Evolutionary conservation across 2,329 filamentous ascomycete genomes (phyloP).

Genomic region (Byssochlamys sp.): DNA sequence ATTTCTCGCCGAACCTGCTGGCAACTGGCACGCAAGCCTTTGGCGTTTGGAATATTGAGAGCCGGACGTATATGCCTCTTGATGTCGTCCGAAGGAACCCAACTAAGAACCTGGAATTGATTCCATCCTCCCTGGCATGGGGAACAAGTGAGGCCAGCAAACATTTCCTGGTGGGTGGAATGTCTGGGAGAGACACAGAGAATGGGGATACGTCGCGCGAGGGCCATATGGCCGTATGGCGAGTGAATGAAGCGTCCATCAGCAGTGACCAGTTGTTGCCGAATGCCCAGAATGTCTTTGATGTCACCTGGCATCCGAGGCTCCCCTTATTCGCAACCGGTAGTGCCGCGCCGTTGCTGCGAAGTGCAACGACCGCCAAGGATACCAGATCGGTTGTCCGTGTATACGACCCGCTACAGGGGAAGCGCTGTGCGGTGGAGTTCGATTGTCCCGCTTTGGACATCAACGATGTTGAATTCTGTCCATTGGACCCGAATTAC

Average conservation of each 20-base stretch:
- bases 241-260: constrained; percentile 32
- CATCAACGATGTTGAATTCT: constrained; percentile 52
- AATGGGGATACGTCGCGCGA: constrained; percentile 24
- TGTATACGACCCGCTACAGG: constrained; percentile 38
- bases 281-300: constrained; percentile 47
- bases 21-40: constrained; percentile 41
- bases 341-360: constrained; percentile 29
- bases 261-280: constrained; percentile 32
- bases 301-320: constrained; percentile 48
- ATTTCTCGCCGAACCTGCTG: constrained; percentile 26
- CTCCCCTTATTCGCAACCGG: constrained; percentile 45
- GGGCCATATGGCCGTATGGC: constrained; percentile 49
- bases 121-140: constrained; percentile 42
- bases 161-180: constrained; percentile 46
- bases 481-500: constrained; percentile 36
- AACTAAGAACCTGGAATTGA: constrained; percentile 25
- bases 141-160: constrained; percentile 29
- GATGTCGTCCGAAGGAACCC: constrained; percentile 13
- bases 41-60: constrained; percentile 23
- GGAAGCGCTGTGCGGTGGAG: constrained; percentile 31
- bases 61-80: constrained; percentile 18
- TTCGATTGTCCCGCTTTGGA: constrained; percentile 51
- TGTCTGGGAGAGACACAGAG: constrained; percentile 35
- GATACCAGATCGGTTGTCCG: constrained; percentile 42
- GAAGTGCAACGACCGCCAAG: constrained; percentile 20